These are phyloP conservation scores for Podochytrium sp. DNA, from an alignment of 192 early-diverging fungal species.

Conservation along the genomic window DNA sequence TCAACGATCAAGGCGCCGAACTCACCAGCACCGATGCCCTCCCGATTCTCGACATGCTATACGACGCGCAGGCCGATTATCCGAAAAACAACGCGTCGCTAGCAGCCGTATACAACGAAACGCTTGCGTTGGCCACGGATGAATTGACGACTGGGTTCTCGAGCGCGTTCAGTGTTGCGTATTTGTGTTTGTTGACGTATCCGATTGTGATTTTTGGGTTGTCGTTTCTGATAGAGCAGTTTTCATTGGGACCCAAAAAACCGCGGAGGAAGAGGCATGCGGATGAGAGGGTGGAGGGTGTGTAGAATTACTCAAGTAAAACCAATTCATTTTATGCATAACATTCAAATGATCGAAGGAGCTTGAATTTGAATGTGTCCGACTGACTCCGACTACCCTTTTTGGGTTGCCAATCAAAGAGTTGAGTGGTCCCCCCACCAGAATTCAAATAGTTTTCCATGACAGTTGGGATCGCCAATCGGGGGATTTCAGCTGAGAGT, in stretches of 20 bases:
- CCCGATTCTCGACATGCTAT: slow-evolving; percentile 16
- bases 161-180: slow-evolving; percentile 28
- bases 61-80: background rate
- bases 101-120: background rate
- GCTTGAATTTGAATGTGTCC: no score
- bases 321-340: no score
- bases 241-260: background rate
- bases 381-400: no score
- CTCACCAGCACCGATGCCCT: background rate
- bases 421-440: no score
- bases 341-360: no score
- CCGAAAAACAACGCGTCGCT: background rate
- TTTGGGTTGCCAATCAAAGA: no score
- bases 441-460: no score
- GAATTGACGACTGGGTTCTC: slow-evolving; percentile 33
- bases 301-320: no score
- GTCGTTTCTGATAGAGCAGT: slow-evolving; percentile 46
- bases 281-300: no score
- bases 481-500: no score
- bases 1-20: slow-evolving; percentile 1
- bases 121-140: slow-evolving; percentile 1
- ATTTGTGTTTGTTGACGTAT: slow-evolving; percentile 32
- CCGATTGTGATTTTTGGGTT: slow-evolving; percentile 42
- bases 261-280: no score
- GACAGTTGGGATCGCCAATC: no score